Percentiles rank a stretch among this genome's conserved stretches.
Conservation (phyloP, 1,284 basidiomycete genomes). For the Pulveroboletus sp. region DNA sequence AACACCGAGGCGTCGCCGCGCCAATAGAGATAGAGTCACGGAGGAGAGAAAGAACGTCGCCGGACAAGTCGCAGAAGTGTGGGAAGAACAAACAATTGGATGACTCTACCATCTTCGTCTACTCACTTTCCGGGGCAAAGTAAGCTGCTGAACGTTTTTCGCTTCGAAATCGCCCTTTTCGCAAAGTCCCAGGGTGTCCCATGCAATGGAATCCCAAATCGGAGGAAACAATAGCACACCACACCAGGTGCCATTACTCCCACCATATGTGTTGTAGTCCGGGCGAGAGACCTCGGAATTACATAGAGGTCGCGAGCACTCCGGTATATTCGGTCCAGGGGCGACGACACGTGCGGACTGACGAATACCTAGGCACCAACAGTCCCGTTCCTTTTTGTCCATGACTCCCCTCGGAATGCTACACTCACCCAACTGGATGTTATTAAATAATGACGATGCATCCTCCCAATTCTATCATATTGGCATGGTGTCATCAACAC, state of each 20-base stretch:
- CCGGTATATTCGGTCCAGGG: background rate
- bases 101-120: background rate
- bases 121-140: background rate
- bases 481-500: background rate
- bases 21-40: too few species aligned
- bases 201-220: background rate
- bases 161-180: too few species aligned
- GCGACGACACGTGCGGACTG: background rate
- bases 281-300: too few species aligned
- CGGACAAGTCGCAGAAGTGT: background rate
- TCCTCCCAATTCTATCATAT: too few species aligned
- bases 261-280: too few species aligned
- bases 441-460: too few species aligned
- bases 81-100: background rate
- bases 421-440: too few species aligned
- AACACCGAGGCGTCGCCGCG: background rate
- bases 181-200: background rate
- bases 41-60: background rate
- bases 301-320: background rate
- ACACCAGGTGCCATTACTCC: too few species aligned
- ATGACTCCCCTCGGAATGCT: background rate
- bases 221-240: background rate
- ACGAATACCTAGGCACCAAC: too few species aligned
- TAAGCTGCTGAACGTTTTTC: background rate
- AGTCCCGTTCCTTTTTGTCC: conserved; percentile 2